Conservation (phyloP, 345 rosid genomes). For the Citrus medica region DNA sequence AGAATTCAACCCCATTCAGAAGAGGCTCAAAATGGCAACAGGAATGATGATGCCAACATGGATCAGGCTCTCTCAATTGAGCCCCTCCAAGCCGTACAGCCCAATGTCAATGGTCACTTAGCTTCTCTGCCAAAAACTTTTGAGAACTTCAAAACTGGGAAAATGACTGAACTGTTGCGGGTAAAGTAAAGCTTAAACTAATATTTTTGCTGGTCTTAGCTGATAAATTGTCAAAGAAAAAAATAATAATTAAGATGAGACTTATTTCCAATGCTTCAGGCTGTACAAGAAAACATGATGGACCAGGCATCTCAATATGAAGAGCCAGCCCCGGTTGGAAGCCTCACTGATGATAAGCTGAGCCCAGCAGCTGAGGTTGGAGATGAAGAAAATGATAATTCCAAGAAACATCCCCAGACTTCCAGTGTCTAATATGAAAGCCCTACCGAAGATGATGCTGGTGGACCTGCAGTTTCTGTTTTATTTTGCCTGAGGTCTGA, state of each 20-base stretch:
- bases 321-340: slow-evolving; percentile 11
- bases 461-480: neutral
- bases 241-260: neutral
- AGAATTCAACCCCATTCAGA: slow-evolving; percentile 37
- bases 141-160: slow-evolving; percentile 59
- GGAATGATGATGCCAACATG: slow-evolving; percentile 22
- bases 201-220: neutral
- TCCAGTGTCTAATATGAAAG: neutral
- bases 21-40: slow-evolving; percentile 23
- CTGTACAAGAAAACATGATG: slow-evolving; percentile 80
- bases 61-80: slow-evolving; percentile 62
- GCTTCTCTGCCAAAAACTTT: slow-evolving; percentile 41
- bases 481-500: neutral
- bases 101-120: slow-evolving; percentile 30
- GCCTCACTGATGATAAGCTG: neutral
- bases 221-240: neutral
- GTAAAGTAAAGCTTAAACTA: slow-evolving; percentile 30
- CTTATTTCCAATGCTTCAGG: slow-evolving; percentile 33
- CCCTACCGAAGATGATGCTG: neutral
- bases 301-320: slow-evolving; percentile 35
- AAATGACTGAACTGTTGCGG: slow-evolving; percentile 88
- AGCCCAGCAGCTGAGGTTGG: slow-evolving; percentile 3
- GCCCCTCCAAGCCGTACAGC: slow-evolving; percentile 59
- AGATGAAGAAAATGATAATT: slow-evolving; percentile 11
- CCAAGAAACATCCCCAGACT: neutral